Percentiles rank a stretch among this genome's conserved stretches.
Conservation (phyloP, 192 early-diverging fungal species). For the Rhizophagus clarus region DNA sequence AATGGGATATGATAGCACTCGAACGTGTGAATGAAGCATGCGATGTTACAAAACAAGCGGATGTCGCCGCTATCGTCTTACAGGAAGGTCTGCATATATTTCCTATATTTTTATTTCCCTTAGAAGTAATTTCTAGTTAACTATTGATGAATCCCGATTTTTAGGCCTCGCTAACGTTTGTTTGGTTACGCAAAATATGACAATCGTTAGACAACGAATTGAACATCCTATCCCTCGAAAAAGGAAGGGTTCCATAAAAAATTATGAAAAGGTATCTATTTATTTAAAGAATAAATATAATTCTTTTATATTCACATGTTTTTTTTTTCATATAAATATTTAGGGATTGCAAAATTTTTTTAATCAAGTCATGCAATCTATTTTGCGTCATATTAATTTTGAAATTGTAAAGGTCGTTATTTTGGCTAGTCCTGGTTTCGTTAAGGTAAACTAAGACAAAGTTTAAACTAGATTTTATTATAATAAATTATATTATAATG, state of each 20-base stretch:
- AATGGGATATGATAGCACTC: constrained; percentile 94
- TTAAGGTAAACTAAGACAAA: constrained; percentile 58
- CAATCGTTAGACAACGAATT: constrained; percentile 90
- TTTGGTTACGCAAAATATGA: constrained; percentile 93
- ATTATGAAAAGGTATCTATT: constrained; percentile 79
- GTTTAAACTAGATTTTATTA: background rate
- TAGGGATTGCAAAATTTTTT: constrained; percentile 81
- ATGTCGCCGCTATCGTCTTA: constrained; percentile 90
- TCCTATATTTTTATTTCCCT: too few relatives aligned
- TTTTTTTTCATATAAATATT: background rate
- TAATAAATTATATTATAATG: background rate
- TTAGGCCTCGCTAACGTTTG: constrained; percentile 90
- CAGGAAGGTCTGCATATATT: constrained; percentile 62
- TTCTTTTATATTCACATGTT: background rate
- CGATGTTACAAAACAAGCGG: constrained; percentile 86
- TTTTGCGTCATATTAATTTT: constrained; percentile 89
- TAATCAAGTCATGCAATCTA: constrained; percentile 87
- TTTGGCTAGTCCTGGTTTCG: constrained; percentile 95
- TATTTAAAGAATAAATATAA: background rate
- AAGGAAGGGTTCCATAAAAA: constrained; percentile 83
- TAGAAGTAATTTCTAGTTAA: background rate
- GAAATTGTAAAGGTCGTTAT: constrained; percentile 94
- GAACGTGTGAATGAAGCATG: constrained; percentile 88
- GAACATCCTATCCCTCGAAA: constrained; percentile 93
- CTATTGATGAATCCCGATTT: background rate